These are phyloP conservation scores for Rhododendron kiyosumense DNA, from an alignment of 148 eudicot genomes.

Conservation along the genomic window DNA sequence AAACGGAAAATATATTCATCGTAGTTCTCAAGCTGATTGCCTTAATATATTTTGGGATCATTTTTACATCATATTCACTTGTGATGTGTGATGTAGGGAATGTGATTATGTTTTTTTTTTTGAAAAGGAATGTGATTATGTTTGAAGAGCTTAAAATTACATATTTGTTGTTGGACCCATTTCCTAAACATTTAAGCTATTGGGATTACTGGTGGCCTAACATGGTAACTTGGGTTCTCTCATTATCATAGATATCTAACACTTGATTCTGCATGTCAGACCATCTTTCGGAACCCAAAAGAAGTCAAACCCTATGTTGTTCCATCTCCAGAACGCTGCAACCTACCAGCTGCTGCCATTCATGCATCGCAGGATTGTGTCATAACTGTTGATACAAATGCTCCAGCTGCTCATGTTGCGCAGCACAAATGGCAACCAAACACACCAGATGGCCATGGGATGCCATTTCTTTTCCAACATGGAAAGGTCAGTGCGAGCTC, in stretches of 20 bases:
- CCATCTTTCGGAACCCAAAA: slow-evolving; percentile 88
- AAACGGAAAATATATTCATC: background rate
- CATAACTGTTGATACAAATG: slow-evolving; percentile 70
- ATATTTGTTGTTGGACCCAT: background rate
- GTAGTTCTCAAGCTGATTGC: background rate
- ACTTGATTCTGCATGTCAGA: slow-evolving; percentile 37
- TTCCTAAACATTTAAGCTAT: background rate
- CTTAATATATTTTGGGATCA: background rate
- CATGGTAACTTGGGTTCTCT: background rate
- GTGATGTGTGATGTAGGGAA: background rate
- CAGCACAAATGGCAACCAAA: slow-evolving; percentile 99
- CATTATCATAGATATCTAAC: background rate
- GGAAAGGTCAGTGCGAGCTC: slow-evolving; percentile 58
- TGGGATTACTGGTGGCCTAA: background rate
- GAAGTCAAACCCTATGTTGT: slow-evolving; percentile 70
- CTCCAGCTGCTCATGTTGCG: slow-evolving; percentile 90
- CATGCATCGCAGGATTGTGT: slow-evolving; percentile 82
- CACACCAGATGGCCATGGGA: slow-evolving; percentile 92
- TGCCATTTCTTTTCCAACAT: slow-evolving; percentile 92
- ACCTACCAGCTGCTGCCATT: slow-evolving; percentile 93
- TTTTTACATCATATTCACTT: background rate
- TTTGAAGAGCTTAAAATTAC: background rate
- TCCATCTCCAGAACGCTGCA: slow-evolving; percentile 86
- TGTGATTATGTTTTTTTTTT: background rate
- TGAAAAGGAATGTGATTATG: background rate